Base-by-base conservation (phyloP, 1,139 yeast genomes). In the Candida glucosophila region DNA sequence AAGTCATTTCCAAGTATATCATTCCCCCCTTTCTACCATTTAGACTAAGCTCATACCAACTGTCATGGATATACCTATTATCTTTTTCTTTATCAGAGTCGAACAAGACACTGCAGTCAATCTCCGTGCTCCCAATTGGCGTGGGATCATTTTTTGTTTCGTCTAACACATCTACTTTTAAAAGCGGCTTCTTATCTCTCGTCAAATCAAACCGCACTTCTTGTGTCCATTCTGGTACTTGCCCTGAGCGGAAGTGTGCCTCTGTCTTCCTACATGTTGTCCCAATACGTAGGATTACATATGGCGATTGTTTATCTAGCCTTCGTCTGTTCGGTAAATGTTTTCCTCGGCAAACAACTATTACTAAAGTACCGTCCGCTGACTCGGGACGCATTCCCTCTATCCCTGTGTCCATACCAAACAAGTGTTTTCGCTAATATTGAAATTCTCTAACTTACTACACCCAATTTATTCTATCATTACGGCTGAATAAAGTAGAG, bases 1-100 rank as follows among this genome's bases (percentile, higher is more conserved):
- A 90, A 0, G 97, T 85, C 80, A 90, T 78, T 44, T 90, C 97
- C 29, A 92, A 55, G 49, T 78, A 88, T 2, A 90, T 73, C 52
- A 74, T 82, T 2, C 98, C 98, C 1, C 96, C 95, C 29, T 81
- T 73, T 40, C 75, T 70, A n/a, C 75, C 78, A 30, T 73, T 73
- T 44, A 73, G 72, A 19, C 62, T 58, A 34, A 90, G 58, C 23
- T 74, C 76, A 45, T 79, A 82, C 97, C 97, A 88, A 19, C 67
- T 66, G 47, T 92, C 97, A 33, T 51, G 43, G 22, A 63, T 63
- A 43, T 71, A 85, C 16, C 94, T 95, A 21, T 82, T 90, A 22
- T 67, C 66, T 3, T 73, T 72, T 16, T 70, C 66, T 36, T 73
- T 65, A 2, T 48, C 59, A 2, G 49, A 55, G 19, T 45, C 40